A percentile compares a stretch with the other conserved stretches of the same genome.
Conservation (phyloP, 1,139 yeast genomes). For the Trichomonascaceae sp. region DNA sequence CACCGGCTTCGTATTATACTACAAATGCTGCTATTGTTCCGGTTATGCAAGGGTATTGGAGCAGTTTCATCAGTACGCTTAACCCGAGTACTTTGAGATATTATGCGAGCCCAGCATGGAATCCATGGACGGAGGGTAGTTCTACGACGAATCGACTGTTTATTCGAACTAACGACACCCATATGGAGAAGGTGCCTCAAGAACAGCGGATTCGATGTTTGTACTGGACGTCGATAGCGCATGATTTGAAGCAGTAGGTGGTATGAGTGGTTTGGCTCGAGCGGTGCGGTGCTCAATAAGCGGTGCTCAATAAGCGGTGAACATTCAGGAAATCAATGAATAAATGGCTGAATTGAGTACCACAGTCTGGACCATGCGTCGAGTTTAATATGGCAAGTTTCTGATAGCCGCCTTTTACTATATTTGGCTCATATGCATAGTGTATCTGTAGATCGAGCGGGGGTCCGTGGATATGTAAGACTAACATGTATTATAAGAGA, state of each 20-base stretch:
- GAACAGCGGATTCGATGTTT: conserved; percentile 5
- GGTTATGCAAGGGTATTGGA: conserved; percentile 11
- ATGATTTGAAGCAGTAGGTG: background rate
- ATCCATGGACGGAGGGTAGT: background rate
- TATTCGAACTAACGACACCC: conserved; percentile 8
- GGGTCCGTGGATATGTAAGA: no score
- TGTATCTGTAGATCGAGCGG: no score
- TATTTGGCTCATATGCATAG: no score
- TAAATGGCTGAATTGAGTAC: no score
- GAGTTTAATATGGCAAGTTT: background rate
- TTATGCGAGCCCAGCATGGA: conserved; percentile 8
- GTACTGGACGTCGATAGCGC: background rate
- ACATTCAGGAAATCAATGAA: no score
- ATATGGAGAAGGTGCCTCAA: conserved; percentile 9
- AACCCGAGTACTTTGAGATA: conserved; percentile 6
- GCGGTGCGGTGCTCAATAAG: no score
- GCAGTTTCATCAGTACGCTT: conserved; percentile 8
- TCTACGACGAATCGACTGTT: conserved; percentile 3
- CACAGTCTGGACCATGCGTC: no score
- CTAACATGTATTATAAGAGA: no score
- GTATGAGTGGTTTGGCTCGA: no score
- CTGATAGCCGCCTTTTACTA: no score
- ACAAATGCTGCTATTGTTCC: conserved; percentile 10
- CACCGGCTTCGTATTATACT: conserved; percentile 4
- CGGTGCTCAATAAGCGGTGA: no score